These are phyloP conservation scores for Brassica rapa DNA, from an alignment of 345 rosid genomes.

Conservation along the genomic window DNA sequence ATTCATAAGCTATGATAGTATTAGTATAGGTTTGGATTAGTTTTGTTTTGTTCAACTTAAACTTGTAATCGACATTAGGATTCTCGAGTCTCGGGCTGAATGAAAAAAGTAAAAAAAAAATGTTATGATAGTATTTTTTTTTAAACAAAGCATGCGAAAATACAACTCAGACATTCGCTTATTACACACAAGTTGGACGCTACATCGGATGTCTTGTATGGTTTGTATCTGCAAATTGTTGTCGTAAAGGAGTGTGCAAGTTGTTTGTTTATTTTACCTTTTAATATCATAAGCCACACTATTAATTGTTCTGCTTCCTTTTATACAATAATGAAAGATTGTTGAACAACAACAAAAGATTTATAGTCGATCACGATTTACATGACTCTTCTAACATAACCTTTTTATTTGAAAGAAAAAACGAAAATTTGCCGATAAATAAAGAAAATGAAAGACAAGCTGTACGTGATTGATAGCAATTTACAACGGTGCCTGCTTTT, in stretches of 20 bases:
- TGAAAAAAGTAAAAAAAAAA: too few species aligned
- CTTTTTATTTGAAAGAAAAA: background rate
- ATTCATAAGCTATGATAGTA: background rate
- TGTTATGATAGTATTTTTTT: too few species aligned
- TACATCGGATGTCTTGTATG: constrained; percentile 27
- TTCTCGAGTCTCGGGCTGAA: too few species aligned
- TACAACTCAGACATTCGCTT: background rate
- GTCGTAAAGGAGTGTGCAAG: constrained; percentile 19
- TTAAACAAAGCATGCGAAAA: background rate
- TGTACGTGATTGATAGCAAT: constrained; percentile 14
- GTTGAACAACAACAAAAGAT: background rate
- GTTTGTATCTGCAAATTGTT: background rate
- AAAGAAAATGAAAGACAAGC: background rate
- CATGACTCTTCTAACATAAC: background rate
- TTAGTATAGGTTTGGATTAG: too few species aligned
- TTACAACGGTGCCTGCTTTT: constrained; percentile 9
- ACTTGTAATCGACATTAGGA: too few species aligned
- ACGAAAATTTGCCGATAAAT: background rate
- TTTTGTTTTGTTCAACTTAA: too few species aligned
- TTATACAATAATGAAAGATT: too few species aligned
- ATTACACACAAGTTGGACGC: background rate
- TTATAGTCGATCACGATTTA: background rate
- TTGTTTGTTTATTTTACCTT: background rate
- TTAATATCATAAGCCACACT: background rate
- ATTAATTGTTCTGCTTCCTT: too few species aligned